Evolutionary conservation across 208 protist genomes (phyloP).

Genomic region (Leishmania tarentolae): DNA sequence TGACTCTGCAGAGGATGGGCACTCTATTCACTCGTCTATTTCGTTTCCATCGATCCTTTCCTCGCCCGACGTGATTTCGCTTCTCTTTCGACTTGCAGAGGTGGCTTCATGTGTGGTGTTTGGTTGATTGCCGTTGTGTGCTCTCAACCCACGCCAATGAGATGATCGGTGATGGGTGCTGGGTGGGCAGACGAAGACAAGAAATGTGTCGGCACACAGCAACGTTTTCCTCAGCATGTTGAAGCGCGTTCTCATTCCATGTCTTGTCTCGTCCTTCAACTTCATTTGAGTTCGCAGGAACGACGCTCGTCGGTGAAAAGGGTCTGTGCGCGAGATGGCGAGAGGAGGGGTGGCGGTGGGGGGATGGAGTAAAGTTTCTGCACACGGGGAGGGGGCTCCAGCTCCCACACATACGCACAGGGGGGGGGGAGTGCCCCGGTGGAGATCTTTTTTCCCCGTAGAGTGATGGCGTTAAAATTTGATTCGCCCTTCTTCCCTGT

Average conservation of each 20-base stretch:
- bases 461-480: not conserved
- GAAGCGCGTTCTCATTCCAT: not conserved
- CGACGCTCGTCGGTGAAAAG: not conserved
- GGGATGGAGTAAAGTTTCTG: not conserved
- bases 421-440: too few species aligned
- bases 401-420: not conserved
- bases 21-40: not conserved
- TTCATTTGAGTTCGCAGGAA: not conserved
- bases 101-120: not conserved
- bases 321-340: not conserved
- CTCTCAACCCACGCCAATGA: not conserved
- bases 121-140: not conserved
- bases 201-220: not conserved
- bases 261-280: not conserved
- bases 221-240: too few species aligned
- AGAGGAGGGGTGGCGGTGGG: not conserved
- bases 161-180: not conserved
- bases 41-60: not conserved
- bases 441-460: not conserved
- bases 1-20: not conserved
- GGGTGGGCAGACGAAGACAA: not conserved
- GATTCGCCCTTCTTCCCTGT: not conserved
- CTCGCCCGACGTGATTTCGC: not conserved
- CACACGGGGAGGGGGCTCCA: not conserved
- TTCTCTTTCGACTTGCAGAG: not conserved